Evolutionary conservation across 345 rosid genomes (phyloP), one percentile per base, ranked within the genome.

Genomic region (Cardamine occulta): DNA sequence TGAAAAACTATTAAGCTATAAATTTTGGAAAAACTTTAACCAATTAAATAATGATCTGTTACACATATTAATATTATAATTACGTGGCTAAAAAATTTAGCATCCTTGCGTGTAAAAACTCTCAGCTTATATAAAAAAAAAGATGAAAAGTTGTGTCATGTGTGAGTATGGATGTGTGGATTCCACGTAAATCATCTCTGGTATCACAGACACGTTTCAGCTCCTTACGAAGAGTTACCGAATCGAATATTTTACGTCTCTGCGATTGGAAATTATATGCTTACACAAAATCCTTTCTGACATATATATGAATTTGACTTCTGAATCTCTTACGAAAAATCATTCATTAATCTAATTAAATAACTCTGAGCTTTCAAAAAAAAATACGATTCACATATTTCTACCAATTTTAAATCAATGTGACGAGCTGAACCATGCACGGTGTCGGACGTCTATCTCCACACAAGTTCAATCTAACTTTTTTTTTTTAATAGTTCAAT

Each of bases 181-280:
- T 63, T 55, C 75, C 75, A 76, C 75, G 59, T 54, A 63, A 63
- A 31, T 44, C 13, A 11, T 28, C 18, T 42, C 26, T 64, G 13
- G 60, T 47, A 11, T 63, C 44, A 28, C 29, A 63, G 52, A 76
- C 64, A 76, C 49, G 70, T 69, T 74, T 76, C 80, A 11, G 54
- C 15, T 3, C 4, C n/a, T 52, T 26, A 52, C 15, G 57, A 32
- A 61, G 63, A 62, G 37, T 63, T 63, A 70, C 71, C 35, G 59
- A 63, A 76, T 63, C 75, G 71, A 76, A 76, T 76, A 76, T 62
- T 32, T 44, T 54, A 70, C 66, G 66, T 63, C 66, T 76, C 58
- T 69, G 24, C 64, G 51, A 76, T 69, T 70, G 75, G 75, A 64
- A 51, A 70, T 17, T 15, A 63, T 55, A 70, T 70, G 57, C 80